Evolutionary conservation across 345 rosid genomes (phyloP).

Genomic region (Bruguiera sexangula): DNA sequence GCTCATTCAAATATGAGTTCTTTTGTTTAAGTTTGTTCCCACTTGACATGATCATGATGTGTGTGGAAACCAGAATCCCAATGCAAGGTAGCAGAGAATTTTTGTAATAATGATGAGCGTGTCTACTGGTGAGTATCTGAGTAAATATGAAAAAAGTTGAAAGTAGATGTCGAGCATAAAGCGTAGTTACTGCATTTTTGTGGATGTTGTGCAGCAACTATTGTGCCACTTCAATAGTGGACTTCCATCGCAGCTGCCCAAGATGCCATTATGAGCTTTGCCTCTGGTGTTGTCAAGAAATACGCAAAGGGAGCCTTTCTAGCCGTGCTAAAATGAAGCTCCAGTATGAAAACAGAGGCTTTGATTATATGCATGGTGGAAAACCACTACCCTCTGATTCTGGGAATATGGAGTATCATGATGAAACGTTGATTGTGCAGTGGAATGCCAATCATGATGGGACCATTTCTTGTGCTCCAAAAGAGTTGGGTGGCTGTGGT

Average conservation of each 20-base stretch:
- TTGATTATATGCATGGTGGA: slow-evolving; percentile 67
- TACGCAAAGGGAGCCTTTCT: slow-evolving; percentile 46
- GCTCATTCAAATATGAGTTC: not conserved
- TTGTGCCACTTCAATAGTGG: slow-evolving; percentile 84
- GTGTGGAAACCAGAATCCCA: slow-evolving; percentile 23
- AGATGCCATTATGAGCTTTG: slow-evolving; percentile 76
- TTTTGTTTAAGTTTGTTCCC: slow-evolving; percentile 6
- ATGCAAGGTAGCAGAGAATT: slow-evolving; percentile 35
- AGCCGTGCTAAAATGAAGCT: slow-evolving; percentile 41
- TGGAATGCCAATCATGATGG: slow-evolving; percentile 55
- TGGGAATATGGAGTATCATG: slow-evolving; percentile 23
- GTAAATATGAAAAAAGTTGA: not conserved
- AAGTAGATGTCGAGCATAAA: not conserved
- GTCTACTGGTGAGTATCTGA: slow-evolving; percentile 59
- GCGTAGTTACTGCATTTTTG: not conserved
- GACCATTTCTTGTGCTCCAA: slow-evolving; percentile 62
- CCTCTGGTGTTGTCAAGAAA: slow-evolving; percentile 74
- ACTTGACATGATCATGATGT: slow-evolving; percentile 11
- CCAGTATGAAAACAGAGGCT: slow-evolving; percentile 48
- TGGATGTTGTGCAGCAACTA: slow-evolving; percentile 52
- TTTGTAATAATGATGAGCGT: slow-evolving; percentile 59
- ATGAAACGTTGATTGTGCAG: slow-evolving; percentile 15
- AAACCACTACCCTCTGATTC: slow-evolving; percentile 27
- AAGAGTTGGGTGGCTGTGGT: slow-evolving; percentile 77
- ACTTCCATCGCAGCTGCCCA: slow-evolving; percentile 78